Evolutionary conservation across 352 stramenopile genomes (phyloP), one percentile per base, ranked within the genome.

Genomic region (Chrysophaeum taylorii): DNA sequence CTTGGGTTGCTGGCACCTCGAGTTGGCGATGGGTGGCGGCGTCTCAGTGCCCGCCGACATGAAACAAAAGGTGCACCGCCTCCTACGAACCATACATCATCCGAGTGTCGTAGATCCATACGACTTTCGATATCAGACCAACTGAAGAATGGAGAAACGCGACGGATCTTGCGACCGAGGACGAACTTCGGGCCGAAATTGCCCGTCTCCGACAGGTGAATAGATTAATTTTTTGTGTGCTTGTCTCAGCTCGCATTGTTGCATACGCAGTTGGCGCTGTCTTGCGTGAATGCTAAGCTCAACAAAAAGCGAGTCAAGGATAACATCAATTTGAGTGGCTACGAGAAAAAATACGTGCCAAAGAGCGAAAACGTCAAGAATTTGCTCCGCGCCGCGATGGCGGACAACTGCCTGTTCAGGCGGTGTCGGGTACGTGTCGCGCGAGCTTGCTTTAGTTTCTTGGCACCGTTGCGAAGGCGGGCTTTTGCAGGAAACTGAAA

Each of bases 51-150:
- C 57, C 12, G 36, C 33, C 16, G 57, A 66, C 33, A 45, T 45
- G 33, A 66, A 66, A 25, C 33, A 42, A 25, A 66, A 66, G 57
- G 27, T 66, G 18, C 57, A 66, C 57, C n/a, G n/a, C n/a, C n/a
- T n/a, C n/a, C n/a, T n/a, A n/a, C n/a, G n/a, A n/a, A n/a, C n/a
- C n/a, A n/a, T n/a, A n/a, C n/a, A n/a, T n/a, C n/a, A n/a, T n/a
- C n/a, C n/a, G n/a, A n/a, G n/a, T n/a, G n/a, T n/a, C n/a, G n/a
- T n/a, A n/a, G n/a, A n/a, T n/a, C n/a, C n/a, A n/a, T n/a, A 45
- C 57, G 57, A n/a, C 57, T 18, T 66, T 66, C 35, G 33, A 66
- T 18, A 27, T 66, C 33, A 27, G 45, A 7, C 14, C 31, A 2
- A 45, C 5, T 1, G 5, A 9, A 9, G 57, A 27, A 9, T 66